Evolutionary conservation across 176 grass and related monocot genomes (phyloP), one percentile per base, ranked within the genome.

Genomic region (Canna indica): DNA sequence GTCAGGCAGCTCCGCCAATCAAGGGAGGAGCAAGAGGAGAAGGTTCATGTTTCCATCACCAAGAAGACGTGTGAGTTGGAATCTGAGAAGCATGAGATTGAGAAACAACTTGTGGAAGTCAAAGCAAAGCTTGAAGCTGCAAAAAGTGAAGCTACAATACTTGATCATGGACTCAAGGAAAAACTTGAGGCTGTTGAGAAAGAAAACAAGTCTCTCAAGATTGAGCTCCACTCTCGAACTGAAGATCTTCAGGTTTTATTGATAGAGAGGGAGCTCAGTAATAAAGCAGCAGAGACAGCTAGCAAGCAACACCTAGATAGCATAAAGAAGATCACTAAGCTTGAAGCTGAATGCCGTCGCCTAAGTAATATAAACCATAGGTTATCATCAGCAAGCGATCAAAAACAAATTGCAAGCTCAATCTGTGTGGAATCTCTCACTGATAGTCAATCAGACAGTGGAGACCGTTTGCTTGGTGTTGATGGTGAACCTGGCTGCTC

Each of bases 291-390:
- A 80, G 95, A 99, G 74, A 84, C 90, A 73, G 95, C 95, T 4
- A 99, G 95, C 71, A 93, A 93, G 81, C 89, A 88, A 25, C 86
- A 90, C 57, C 70, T 99, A 70, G 95, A 99, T 64, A 86, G 84
- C 45, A 85, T 88, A 58, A 99, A 99, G 82, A 99, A 86, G 75
- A 44, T 88, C 42, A 74, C 84, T 26, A 94, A 78, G 79, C 69
- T 94, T 45, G 90, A 99, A 77, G 84, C 90, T 17, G 95, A 99
- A 77, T 99, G 95, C 56, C 77, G 83, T 64, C 83, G 67, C 38
- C 73, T 99, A 63, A 90, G 58, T 18, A 68, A 68, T 83, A 50
- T 87, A 44, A 78, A 77, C 50, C 78, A 42, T 13, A 85, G 75
- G 62, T 82, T 66, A 44, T 81, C 73, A 46, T 56, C 86, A 59